Evolutionary conservation across 164 flowering plant species (phyloP), one percentile per base, ranked within the genome.

Genomic region (Stephania yunnanensis): DNA sequence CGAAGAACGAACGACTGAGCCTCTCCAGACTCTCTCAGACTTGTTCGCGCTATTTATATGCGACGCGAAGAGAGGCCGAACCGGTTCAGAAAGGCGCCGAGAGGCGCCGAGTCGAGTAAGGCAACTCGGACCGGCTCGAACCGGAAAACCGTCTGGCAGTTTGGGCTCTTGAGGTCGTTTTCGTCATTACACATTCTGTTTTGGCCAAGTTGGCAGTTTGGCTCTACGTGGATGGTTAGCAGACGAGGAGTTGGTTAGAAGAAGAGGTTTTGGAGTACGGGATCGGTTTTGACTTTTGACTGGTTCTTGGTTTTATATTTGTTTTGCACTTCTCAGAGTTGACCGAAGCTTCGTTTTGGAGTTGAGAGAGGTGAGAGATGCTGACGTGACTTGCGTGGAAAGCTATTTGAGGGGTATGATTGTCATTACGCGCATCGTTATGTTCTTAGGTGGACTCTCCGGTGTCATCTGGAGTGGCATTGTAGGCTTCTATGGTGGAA

Each of bases 11-110:
- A 64, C 50, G 46, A 9, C 42, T 36, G 42, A 36, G 42, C 0
- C 42, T 36, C 25, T 25, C 25, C 0, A 25, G 25, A 25, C 25
- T 25, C 25, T 25, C 42, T 36, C 1, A 36, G 42, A 36, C 42
- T 36, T 36, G 42, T 36, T 36, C 42, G 42, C 42, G 42, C 42
- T 36, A 36, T 36, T 36, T 36, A 36, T 36, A 36, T 36, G 42
- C 42, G 4, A 36, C 1, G 42, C 42, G 42, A 36, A 36, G 42
- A 2, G 42, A 4, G 42, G 42, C 42, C 42, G 42, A 36, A 36
- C 42, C 42, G 42, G 42, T 36, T 20, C 5, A 42, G 72, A 80
- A 63, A 68, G 73, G 66, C 36, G 20, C 61, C 63, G 46, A 36
- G n/a, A n/a, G n/a, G n/a, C 44, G 61, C 6, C 30, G 72, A 70